Evolutionary conservation across 768 basidiomycete genomes (phyloP), one percentile per base, ranked within the genome.

Genomic region (Neoboletus brunneissimus): DNA sequence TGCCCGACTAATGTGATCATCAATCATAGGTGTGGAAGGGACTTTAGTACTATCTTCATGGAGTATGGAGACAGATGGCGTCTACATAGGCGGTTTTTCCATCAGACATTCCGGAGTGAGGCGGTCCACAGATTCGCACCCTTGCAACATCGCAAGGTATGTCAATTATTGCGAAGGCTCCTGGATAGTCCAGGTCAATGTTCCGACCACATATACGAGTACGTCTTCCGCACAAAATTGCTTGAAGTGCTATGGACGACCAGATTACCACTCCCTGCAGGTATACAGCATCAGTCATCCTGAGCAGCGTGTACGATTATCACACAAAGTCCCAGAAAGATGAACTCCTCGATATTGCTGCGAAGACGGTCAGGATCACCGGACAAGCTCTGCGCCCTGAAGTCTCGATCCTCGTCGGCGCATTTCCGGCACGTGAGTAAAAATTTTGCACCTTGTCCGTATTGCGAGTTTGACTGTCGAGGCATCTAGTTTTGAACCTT

Each of bases 11-110:
- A 58, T 22, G 11, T 43, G 15, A 31, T n/a, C 11, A 34, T 29
- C 7, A 10, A 35, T 56, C 13, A 13, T 27, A 68, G 63, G 18
- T 61, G 62, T 34, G 65, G 67, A 43, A 61, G 57, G 41, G 57
- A 52, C n/a, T 63, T 61, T 40, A 63, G 58, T 42, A 62, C 71
- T 22, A 43, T 61, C 10, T 62, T 70, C 48, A 51, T 68, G 31
- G 66, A 65, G 48, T 73, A 75, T 52, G 70, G 70, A 31, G 65
- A 74, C 23, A 55, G 58, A 55, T 75, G 75, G 74, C 67, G 68
- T 40, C 35, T 69, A 31, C 67, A 67, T 31, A 66, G 73, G 54
- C 62, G 66, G 6, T 53, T 71, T 51, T 72, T 70, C 34, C 61
- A 67, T 18, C 63, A 67, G 56, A 58, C 67, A 42, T 67, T 68